A percentile compares a stretch with the other conserved stretches of the same genome.
phyloP scores from a whole-genome alignment of 1,139 yeast species.

The Taphrina communis region DNA sequence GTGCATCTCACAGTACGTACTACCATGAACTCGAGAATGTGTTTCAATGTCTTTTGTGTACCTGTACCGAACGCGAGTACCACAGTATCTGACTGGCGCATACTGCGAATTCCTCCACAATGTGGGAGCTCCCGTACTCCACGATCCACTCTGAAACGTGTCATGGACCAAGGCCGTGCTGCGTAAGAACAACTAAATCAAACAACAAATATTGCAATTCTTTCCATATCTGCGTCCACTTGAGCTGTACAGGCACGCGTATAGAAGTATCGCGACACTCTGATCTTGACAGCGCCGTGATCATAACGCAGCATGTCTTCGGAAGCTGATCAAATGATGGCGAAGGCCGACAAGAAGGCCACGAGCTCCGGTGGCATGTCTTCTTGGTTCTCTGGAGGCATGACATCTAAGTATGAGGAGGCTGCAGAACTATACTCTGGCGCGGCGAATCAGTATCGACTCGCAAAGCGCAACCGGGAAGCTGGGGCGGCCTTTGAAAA shows the following conservation, averaged over 20 bases:
- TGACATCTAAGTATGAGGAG: slow-evolving; percentile 77
- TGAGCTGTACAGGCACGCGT: not conserved
- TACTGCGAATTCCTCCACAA: too few relatives aligned
- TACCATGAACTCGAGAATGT: too few relatives aligned
- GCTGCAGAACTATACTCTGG: slow-evolving; percentile 88
- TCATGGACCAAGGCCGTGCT: slow-evolving; percentile 5
- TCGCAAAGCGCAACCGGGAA: slow-evolving; percentile 66
- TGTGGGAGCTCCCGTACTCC: slow-evolving; percentile 10
- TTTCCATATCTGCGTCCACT: not conserved
- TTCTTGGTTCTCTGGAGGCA: slow-evolving; percentile 69
- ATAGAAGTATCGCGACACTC: too few relatives aligned
- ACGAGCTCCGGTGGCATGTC: slow-evolving; percentile 77
- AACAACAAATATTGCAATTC: too few relatives aligned
- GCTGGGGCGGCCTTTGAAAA: slow-evolving; percentile 86
- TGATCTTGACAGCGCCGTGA: not conserved
- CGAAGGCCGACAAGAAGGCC: slow-evolving; percentile 69
- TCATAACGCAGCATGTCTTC: slow-evolving; percentile 19
- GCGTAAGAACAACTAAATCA: not conserved
- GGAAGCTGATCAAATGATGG: slow-evolving; percentile 39
- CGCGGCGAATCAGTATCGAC: slow-evolving; percentile 86
- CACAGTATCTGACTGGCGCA: too few relatives aligned
- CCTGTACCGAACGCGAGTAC: too few relatives aligned
- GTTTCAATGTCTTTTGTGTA: too few relatives aligned
- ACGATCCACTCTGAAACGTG: slow-evolving; percentile 16
- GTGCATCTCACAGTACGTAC: too few relatives aligned